Base-by-base conservation (phyloP, 2,329 filamentous ascomycete species). In the Leptographium wingfieldii region DNA sequence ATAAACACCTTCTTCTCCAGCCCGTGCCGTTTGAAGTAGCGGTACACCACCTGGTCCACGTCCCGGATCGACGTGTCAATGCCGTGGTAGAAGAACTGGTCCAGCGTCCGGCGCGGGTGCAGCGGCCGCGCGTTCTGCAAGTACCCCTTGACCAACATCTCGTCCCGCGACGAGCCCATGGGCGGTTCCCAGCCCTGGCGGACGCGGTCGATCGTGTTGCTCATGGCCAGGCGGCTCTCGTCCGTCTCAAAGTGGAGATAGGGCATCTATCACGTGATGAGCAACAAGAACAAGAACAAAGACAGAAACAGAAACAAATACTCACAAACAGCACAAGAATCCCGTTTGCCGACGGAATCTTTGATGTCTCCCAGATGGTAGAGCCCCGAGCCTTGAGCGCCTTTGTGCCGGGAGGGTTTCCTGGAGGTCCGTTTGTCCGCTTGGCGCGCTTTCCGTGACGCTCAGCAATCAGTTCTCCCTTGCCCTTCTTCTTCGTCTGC, bases 41-140 rank as follows among this genome's bases (percentile, higher is more conserved):
- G 76, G 66, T 81, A 85, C 0, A 86, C 82, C 1, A 86, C 83
- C 67, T 87, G 84, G 64, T 86, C 82, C 38, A 74, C 72, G 63
- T 87, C 84, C 43, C 83, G 77, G 10, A 72, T 75, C 52, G 77
- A 73, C 0, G 83, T 87, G 64, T 85, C 79, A 57, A 82, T 81
- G 55, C 82, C 83, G 48, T 84, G 81, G 64, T 86, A 86, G 67
- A 82, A 84, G 68, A 82, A 86, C 60, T 87, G 83, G 65, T 86
- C 83, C 1, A 86, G 71, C 0, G 84, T 86, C 27, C 84, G 74
- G 11, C 83, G 77, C 0, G 83, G 76, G 66, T 87, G 83, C 1
- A 84, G 70, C 5, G 75, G 75, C 12, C 76, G 77, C 12, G 72
- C 73, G 27, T 70, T 70, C 9, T 70, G 68, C 22, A 81, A 61